Conservation (phyloP, 2,329 filamentous ascomycete species). For the Aspergillus puulaauensis region DNA sequence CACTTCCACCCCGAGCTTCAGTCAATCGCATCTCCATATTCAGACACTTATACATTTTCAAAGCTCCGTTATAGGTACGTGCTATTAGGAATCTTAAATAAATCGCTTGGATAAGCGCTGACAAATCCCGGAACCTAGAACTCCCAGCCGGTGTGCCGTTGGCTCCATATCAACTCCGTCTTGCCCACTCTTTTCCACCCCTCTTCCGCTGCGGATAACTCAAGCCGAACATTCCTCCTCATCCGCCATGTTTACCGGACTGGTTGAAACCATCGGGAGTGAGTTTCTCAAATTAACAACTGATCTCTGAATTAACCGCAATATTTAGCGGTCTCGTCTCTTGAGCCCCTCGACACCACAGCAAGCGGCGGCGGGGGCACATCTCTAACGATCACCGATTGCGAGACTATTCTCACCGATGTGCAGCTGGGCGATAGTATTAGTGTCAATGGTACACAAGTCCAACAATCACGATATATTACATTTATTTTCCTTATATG, state of each 20-base stretch:
- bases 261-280: conserved; percentile 93
- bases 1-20: background rate
- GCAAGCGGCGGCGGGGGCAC: conserved; percentile 73
- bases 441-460: conserved; percentile 71
- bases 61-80: background rate
- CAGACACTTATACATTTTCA: background rate
- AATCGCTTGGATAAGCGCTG: background rate
- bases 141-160: background rate
- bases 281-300: conserved; percentile 20
- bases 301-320: background rate
- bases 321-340: conserved; percentile 70
- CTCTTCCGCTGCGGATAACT: conserved; percentile 15
- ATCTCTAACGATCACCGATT: conserved; percentile 79
- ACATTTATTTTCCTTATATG: background rate
- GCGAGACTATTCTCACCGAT: conserved; percentile 76
- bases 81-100: background rate
- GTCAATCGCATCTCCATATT: background rate
- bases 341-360: conserved; percentile 76
- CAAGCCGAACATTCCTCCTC: background rate
- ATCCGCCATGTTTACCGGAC: conserved; percentile 82
- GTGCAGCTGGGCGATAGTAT: conserved; percentile 90
- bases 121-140: background rate
- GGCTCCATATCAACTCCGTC: background rate
- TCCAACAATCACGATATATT: background rate
- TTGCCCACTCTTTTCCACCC: conserved; percentile 1